Percentiles rank a stretch among this genome's conserved stretches.
phyloP scores from a whole-genome alignment of 306 rosid species.

The Alnus glutinosa region DNA sequence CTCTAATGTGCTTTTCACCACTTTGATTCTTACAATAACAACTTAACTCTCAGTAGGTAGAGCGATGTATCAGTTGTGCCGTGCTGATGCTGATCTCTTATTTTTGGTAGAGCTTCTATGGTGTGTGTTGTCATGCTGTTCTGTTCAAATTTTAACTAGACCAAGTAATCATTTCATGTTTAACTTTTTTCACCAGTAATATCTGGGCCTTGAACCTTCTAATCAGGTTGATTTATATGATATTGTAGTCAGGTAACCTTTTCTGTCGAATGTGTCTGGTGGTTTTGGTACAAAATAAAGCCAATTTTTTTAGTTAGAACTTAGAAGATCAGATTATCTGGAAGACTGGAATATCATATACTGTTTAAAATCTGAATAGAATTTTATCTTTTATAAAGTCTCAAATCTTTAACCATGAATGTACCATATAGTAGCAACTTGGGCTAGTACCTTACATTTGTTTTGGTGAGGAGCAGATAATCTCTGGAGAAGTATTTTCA shows the following conservation, averaged over 20 bases:
- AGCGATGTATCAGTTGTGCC: background rate
- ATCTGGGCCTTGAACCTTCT: conserved; percentile 4
- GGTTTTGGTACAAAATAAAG: background rate
- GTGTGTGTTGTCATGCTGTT: background rate
- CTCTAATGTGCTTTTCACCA: background rate
- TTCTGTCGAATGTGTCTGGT: background rate
- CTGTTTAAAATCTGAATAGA: background rate
- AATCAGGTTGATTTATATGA: background rate
- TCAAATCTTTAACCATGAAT: background rate
- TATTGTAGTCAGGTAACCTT: background rate
- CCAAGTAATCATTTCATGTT: background rate
- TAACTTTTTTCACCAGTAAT: background rate
- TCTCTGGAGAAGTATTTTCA: background rate
- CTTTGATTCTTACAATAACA: background rate
- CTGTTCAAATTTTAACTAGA: background rate
- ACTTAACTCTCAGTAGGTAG: background rate
- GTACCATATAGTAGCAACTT: background rate
- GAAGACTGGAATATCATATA: background rate
- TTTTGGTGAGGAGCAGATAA: background rate
- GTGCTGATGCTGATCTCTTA: background rate
- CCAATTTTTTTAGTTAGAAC: background rate
- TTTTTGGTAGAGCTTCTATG: background rate
- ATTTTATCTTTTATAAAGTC: background rate
- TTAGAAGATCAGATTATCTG: background rate
- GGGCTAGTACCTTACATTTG: background rate